phyloP scores from a whole-genome alignment of 768 basidiomycete genomes.

The Artomyces pyxidatus region DNA sequence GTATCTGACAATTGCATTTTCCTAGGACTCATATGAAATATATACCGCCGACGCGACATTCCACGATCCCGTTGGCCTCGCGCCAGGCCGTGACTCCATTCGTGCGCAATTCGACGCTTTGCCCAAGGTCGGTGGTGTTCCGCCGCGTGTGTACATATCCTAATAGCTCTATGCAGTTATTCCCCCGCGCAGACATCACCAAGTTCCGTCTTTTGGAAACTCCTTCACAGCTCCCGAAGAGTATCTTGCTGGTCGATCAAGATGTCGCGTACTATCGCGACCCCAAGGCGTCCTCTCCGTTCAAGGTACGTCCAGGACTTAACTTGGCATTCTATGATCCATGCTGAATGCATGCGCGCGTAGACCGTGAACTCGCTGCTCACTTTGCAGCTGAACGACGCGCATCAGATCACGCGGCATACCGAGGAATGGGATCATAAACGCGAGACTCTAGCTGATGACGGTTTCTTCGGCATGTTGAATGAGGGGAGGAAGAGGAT shows the following conservation, averaged over 20 bases:
- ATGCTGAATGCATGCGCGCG: not conserved
- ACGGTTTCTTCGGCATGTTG: constrained; percentile 36
- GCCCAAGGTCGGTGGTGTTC: constrained; percentile 26
- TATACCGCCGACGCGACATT: constrained; percentile 35
- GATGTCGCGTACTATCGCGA: constrained; percentile 38
- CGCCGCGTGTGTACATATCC: not conserved
- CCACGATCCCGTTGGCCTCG: constrained; percentile 36
- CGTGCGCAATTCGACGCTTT: constrained; percentile 37
- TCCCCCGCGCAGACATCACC: constrained; percentile 34
- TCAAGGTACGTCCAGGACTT: constrained; percentile 25
- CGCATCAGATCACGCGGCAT: constrained; percentile 30
- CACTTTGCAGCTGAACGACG: constrained; percentile 31
- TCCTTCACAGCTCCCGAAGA: constrained; percentile 28
- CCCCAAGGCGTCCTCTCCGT: constrained; percentile 28
- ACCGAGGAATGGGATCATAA: constrained; percentile 40
- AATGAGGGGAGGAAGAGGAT: constrained; percentile 38
- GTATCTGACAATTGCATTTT: constrained; percentile 15
- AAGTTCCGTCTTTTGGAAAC: constrained; percentile 35
- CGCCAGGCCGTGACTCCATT: constrained; percentile 32
- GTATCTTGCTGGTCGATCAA: constrained; percentile 37
- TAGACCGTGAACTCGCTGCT: constrained; percentile 35
- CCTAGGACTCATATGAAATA: constrained; percentile 34
- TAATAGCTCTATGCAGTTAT: constrained; percentile 23
- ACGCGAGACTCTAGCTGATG: constrained; percentile 26
- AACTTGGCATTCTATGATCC: too few relatives aligned